Base-by-base conservation (phyloP, 2,329 filamentous ascomycete genomes). In the Aspergillus felis region DNA sequence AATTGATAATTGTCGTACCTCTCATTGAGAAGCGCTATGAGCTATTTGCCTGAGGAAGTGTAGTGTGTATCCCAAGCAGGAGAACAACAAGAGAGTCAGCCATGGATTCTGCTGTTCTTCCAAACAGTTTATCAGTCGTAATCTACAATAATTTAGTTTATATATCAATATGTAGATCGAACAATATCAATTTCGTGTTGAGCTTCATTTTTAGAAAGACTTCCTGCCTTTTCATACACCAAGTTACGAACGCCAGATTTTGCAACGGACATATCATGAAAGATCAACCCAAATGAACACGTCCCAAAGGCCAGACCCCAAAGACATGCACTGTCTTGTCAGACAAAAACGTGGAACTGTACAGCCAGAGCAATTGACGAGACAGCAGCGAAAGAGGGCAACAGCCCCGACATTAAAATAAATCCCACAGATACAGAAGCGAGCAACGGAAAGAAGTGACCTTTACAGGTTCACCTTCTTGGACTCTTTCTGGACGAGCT, bases 401-500 rank as follows among this genome's bases (percentile, higher is more conserved):
- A 24, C 44, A 47, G 61, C 66, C 66, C 64, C 66, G 67, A 59
- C 64, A 65, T 64, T 67, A 65, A 57, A 54, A 69, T 66, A 58
- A 51, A 57, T 66, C 57, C 56, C 65, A 60, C 51, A 56, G 50
- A 61, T 62, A 62, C 63, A 59, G 56, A 64, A 61, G 54, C 60
- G 47, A 53, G 51, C 64, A 60, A 64, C 55, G 57, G 53, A 58
- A 60, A 62, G 60, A 53, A 52, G 59, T 50, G 54, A 52, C 55
- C 61, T 63, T 67, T 70, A 80, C 64, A 86, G 78, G 74, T 79
- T 82, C 57, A 86, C 81, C 60, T 77, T 79, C 74, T 82, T 79
- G 51, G 75, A 76, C 69, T 86, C 82, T 78, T 86, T 86, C 64
- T 79, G 68, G 46, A 83, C 83, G 57, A 85, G 66, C 76, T 85